Evolutionary conservation across 192 early-diverging fungal species (phyloP).

Genomic region (Coemansia sp.): DNA sequence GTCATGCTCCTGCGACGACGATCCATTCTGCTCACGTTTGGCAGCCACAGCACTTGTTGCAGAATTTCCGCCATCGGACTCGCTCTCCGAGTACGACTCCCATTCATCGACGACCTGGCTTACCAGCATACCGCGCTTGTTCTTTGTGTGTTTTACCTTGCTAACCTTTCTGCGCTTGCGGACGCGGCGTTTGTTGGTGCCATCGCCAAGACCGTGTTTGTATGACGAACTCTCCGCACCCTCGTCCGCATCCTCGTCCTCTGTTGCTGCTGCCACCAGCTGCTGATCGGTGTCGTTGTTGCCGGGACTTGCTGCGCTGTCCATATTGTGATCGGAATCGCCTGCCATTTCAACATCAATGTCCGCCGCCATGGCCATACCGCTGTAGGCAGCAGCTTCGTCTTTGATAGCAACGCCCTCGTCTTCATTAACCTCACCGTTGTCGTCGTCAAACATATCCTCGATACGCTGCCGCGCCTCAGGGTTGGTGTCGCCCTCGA

Average conservation of each 20-base stretch:
- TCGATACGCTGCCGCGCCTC: slow-evolving; percentile 33
- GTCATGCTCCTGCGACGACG: background rate
- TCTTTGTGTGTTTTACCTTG: slow-evolving; percentile 48
- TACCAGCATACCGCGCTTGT: slow-evolving; percentile 53
- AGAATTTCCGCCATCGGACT: slow-evolving; percentile 21
- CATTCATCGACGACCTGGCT: slow-evolving; percentile 48
- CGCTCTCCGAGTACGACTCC: slow-evolving; percentile 53
- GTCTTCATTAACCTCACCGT: slow-evolving; percentile 16
- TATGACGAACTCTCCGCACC: background rate
- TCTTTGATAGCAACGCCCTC: background rate
- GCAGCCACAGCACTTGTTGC: background rate
- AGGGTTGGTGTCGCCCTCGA: background rate
- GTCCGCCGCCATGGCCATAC: slow-evolving; percentile 1
- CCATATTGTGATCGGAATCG: background rate
- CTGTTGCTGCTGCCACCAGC: background rate
- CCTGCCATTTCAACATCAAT: slow-evolving; percentile 43
- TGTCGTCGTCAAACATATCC: slow-evolving; percentile 54
- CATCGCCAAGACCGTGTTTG: background rate
- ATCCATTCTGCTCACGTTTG: background rate
- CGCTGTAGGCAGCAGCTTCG: slow-evolving; percentile 6
- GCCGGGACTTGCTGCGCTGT: slow-evolving; percentile 1
- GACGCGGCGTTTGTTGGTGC: slow-evolving; percentile 19
- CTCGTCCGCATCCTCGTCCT: background rate
- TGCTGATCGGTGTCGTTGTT: background rate
- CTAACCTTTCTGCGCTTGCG: slow-evolving; percentile 54